These are phyloP conservation scores for Trametes meyenii DNA, from an alignment of 768 basidiomycete genomes.

Conservation along the genomic window DNA sequence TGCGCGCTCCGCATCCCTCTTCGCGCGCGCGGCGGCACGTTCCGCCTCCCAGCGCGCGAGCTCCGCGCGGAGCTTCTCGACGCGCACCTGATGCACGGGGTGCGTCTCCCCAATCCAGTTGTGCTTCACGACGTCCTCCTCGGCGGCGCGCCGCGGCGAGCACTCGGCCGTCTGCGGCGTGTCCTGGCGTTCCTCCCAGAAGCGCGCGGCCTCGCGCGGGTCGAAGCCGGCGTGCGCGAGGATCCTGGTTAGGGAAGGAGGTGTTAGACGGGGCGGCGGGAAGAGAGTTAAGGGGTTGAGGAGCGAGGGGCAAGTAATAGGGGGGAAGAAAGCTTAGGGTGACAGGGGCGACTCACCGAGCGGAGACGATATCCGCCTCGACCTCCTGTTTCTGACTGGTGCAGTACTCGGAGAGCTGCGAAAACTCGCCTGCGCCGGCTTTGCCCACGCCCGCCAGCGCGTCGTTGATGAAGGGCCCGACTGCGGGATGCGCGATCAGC, in stretches of 20 bases:
- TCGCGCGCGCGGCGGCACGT: slow-evolving; percentile 34
- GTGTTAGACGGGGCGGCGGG: background rate
- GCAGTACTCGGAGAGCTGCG: slow-evolving; percentile 72
- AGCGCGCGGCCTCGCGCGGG: slow-evolving; percentile 75
- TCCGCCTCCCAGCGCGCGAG: slow-evolving; percentile 71
- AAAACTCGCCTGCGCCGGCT: slow-evolving; percentile 74
- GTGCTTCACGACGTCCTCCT: slow-evolving; percentile 20
- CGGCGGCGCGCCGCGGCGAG: slow-evolving; percentile 34
- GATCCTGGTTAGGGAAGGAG: slow-evolving; percentile 50
- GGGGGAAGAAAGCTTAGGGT: slow-evolving; percentile 10
- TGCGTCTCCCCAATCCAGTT: slow-evolving; percentile 55
- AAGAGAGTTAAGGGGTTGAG: slow-evolving; percentile 7
- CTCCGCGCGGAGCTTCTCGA: slow-evolving; percentile 64
- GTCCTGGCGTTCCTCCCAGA: slow-evolving; percentile 72
- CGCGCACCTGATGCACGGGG: slow-evolving; percentile 68
- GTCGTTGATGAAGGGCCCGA: slow-evolving; percentile 96
- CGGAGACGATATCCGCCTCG: slow-evolving; percentile 90
- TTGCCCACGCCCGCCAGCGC: slow-evolving; percentile 83
- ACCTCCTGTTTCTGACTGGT: slow-evolving; percentile 84
- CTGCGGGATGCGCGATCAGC: slow-evolving; percentile 21
- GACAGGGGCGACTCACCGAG: slow-evolving; percentile 57
- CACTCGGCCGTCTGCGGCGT: slow-evolving; percentile 46
- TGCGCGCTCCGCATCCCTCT: slow-evolving; percentile 13
- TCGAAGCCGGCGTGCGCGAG: slow-evolving; percentile 92
- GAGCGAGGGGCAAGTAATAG: background rate